These are phyloP conservation scores for Claviceps monticola DNA, from an alignment of 2,329 filamentous ascomycete genomes.

Conservation along the genomic window DNA sequence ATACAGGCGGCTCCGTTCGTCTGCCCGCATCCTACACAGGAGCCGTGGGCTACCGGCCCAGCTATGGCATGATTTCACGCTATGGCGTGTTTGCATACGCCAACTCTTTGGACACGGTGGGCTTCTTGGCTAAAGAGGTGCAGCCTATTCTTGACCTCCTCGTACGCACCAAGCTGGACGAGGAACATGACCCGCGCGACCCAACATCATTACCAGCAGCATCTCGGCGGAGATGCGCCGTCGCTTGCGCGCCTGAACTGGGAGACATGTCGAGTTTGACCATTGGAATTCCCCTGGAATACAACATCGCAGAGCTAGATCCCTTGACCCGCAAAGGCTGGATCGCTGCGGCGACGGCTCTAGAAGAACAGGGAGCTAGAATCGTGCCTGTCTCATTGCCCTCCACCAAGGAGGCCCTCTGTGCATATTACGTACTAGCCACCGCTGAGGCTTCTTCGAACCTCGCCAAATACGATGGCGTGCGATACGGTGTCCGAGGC, in stretches of 20 bases:
- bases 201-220: slow-evolving; percentile 53
- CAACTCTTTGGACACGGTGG: slow-evolving; percentile 85
- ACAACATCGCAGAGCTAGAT: slow-evolving; percentile 75
- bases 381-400: slow-evolving; percentile 70
- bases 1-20: slow-evolving; percentile 81
- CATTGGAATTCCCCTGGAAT: slow-evolving; percentile 56
- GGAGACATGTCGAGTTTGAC: slow-evolving; percentile 22
- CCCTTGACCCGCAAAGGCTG: slow-evolving; percentile 56
- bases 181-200: slow-evolving; percentile 51
- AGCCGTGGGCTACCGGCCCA: slow-evolving; percentile 77
- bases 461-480: slow-evolving; percentile 88
- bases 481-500: slow-evolving; percentile 66
- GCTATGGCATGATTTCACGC: slow-evolving; percentile 74
- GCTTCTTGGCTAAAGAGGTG: slow-evolving; percentile 49
- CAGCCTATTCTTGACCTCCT: slow-evolving; percentile 36
- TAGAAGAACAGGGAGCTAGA: slow-evolving; percentile 53
- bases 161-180: slow-evolving; percentile 33
- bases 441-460: slow-evolving; percentile 94
- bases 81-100: slow-evolving; percentile 85
- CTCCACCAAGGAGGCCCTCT: slow-evolving; percentile 70
- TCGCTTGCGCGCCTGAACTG: slow-evolving; percentile 12
- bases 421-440: slow-evolving; percentile 90
- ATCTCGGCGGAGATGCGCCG: slow-evolving; percentile 38
- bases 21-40: slow-evolving; percentile 80
- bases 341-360: slow-evolving; percentile 42